Conservation (phyloP, 2,329 filamentous ascomycete species). For the Endoconidiophora polonica region DNA sequence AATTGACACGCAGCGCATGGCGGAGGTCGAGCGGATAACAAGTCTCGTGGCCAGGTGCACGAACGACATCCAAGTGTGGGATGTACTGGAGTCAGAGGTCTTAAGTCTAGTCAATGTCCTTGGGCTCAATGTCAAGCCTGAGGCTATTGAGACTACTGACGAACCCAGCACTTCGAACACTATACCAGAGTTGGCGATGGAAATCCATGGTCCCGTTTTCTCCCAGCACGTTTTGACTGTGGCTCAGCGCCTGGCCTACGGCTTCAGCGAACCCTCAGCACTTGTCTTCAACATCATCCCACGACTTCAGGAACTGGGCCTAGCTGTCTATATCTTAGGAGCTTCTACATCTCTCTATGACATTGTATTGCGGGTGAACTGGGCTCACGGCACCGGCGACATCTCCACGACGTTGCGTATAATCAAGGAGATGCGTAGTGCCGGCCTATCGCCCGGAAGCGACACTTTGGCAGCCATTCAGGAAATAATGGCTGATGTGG, state of each 20-base stretch:
- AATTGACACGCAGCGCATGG: conserved; percentile 11
- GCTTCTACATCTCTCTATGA: conserved; percentile 56
- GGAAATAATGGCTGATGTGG: conserved; percentile 3
- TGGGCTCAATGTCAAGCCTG: conserved; percentile 24
- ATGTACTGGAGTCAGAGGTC: conserved; percentile 47
- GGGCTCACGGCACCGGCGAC: conserved; percentile 41
- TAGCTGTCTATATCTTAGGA: conserved; percentile 55
- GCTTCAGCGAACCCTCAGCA: conserved; percentile 41
- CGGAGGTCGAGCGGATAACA: conserved; percentile 34
- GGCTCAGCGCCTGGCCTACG: conserved; percentile 37
- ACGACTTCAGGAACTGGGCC: conserved; percentile 48
- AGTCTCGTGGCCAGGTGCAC: conserved; percentile 34
- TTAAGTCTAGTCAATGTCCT: conserved; percentile 42
- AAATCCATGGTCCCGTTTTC: conserved; percentile 47
- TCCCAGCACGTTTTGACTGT: conserved; percentile 42
- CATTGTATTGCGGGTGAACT: conserved; percentile 43
- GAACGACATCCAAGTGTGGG: conserved; percentile 51
- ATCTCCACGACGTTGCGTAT: conserved; percentile 34
- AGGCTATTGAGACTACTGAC: neutral
- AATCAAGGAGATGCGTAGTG: conserved; percentile 48
- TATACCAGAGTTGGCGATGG: conserved; percentile 19
- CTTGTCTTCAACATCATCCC: conserved; percentile 47
- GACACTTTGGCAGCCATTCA: conserved; percentile 5
- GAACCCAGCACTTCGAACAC: conserved; percentile 12
- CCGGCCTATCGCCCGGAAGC: conserved; percentile 29